Conservation (phyloP, 768 basidiomycete genomes). For the Pluteus cervinus region DNA sequence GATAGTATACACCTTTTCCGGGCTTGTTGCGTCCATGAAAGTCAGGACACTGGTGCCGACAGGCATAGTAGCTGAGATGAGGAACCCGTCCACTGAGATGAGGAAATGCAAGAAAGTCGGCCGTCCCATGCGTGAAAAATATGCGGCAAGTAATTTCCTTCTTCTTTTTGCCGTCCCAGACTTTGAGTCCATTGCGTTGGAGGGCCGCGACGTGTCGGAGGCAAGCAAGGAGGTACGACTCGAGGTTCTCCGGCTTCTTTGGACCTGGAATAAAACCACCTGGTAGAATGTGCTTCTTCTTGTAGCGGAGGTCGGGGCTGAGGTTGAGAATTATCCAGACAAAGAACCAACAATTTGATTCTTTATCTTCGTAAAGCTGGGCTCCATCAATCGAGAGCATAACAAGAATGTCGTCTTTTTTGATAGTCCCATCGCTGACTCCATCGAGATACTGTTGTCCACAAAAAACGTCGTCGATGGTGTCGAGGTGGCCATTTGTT, state of each 20-base stretch:
- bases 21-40: background rate
- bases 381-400: conserved; percentile 34
- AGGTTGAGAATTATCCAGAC: conserved; percentile 32
- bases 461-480: conserved; percentile 18
- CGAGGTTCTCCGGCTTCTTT: conserved; percentile 24
- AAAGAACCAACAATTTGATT: conserved; percentile 25
- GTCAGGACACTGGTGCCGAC: background rate
- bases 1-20: conserved; percentile 1
- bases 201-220: conserved; percentile 25
- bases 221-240: conserved; percentile 27
- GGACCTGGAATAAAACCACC: conserved; percentile 28
- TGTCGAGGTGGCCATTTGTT: background rate
- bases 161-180: conserved; percentile 13
- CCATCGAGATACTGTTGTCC: conserved; percentile 20
- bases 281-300: conserved; percentile 24
- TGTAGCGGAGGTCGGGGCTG: conserved; percentile 22
- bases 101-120: conserved; percentile 1
- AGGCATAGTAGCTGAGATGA: background rate
- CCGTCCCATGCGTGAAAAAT: conserved; percentile 1
- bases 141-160: conserved; percentile 1
- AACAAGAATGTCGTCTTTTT: conserved; percentile 22
- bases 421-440: conserved; percentile 11
- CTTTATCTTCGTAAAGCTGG: conserved; percentile 32
- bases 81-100: conserved; percentile 4
- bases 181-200: conserved; percentile 14